Base-by-base conservation (phyloP, 805 yeast species). In the Kurtzmaniella cleridarum region DNA sequence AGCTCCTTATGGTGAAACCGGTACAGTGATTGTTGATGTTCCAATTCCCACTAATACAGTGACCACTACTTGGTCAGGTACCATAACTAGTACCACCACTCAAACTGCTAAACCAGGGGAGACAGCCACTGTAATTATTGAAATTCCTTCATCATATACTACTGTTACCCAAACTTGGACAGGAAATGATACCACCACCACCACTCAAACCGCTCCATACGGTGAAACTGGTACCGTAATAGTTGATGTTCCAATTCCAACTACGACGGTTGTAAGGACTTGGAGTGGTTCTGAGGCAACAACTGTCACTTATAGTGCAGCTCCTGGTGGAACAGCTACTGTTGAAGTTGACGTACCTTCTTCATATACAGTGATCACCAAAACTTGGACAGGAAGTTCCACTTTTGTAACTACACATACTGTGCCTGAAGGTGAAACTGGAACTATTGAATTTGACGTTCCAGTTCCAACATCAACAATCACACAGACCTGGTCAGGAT, bases 261-360 rank as follows among this genome's bases (percentile, higher is more conserved):
- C 47, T 10, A 32, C 39, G 5, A 40, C 41, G 8, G 30, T 20
- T 18, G 8, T 52, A 5, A 16, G 26, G 3, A 41, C 45, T 2
- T 46, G 48, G 46, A 38, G 43, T 8, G 42, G 39, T 14, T 16
- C 41, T 6, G 31, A 30, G 10, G 36, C 43, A 6, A 20, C 41
- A 11, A 42, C 48, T 13, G 39, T 33, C 27, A 40, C 47, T 9
- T 27, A 33, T 6, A 9, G 11, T 9, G 9, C 12, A 9, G 12
- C 11, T 12, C 20, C 40, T 28, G 35, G 35, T 29, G 39, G 35
- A 9, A 40, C 36, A n/a, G 41, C 24, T 17, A 44, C 50, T n/a
- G 44, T 46, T 12, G 34, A 42, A 17, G 40, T 46, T 3, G 44
- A 47, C 5, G 46, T 43, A 6, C 53, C 54, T 3, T 39, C 45